Conservation (phyloP, 2,329 filamentous ascomycete genomes). For the Gnomoniopsis smithogilvyi region DNA sequence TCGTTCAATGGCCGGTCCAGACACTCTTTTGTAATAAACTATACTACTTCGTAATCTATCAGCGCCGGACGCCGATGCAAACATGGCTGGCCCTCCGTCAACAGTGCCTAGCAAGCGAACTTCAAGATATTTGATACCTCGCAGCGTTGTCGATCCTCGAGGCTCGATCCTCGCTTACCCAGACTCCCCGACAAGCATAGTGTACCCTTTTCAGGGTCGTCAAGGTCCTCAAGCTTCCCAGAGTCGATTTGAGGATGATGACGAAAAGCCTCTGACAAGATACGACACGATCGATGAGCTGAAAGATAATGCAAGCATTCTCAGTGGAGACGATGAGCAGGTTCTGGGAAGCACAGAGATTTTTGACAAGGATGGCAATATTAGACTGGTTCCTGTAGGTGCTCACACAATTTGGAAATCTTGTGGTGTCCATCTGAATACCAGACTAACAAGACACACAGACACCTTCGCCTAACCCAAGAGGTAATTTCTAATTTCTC, state of each 20-base stretch:
- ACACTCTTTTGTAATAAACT: not conserved
- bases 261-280: not conserved
- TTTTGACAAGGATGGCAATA: slow-evolving; percentile 19
- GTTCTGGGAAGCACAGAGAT: slow-evolving; percentile 19
- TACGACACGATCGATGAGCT: not conserved
- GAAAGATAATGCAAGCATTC: not conserved
- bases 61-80: not conserved
- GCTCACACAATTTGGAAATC: not conserved
- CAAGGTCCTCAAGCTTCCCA: not conserved
- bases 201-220: not conserved
- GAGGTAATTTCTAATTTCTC: not conserved
- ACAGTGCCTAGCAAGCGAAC: not conserved
- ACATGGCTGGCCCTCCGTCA: not conserved
- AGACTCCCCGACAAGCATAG: not conserved
- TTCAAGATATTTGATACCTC: slow-evolving; percentile 1
- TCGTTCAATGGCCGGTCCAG: not conserved
- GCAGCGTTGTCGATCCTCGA: slow-evolving; percentile 1
- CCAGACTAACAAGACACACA: not conserved
- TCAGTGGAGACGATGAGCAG: not conserved
- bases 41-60: not conserved
- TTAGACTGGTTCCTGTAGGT: slow-evolving; percentile 20
- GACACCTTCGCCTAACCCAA: slow-evolving; percentile 5
- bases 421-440: not conserved
- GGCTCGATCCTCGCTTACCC: not conserved
- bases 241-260: slow-evolving; percentile 2